phyloP scores from a whole-genome alignment of 192 early-diverging fungal genomes.

The Umbelopsis sp. region DNA sequence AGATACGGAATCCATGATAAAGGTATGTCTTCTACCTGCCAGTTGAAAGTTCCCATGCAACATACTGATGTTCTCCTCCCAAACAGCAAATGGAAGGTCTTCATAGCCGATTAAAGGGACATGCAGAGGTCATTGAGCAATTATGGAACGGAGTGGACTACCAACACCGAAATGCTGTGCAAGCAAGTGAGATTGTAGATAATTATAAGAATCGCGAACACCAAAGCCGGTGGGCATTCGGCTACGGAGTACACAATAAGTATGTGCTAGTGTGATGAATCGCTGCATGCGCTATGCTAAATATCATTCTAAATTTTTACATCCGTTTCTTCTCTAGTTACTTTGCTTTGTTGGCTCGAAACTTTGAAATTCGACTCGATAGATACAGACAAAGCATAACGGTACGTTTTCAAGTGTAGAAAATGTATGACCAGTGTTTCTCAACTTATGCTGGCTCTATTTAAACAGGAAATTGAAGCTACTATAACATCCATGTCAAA shows the following conservation, averaged over 20 bases:
- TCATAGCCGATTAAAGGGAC: constrained; percentile 19
- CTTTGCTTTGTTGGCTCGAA: background rate
- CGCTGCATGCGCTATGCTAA: background rate
- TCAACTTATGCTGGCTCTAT: background rate
- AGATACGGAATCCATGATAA: constrained; percentile 17
- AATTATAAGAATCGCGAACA: constrained; percentile 22
- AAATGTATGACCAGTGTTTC: background rate
- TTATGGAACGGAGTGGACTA: constrained; percentile 28
- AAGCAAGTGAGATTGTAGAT: constrained; percentile 32
- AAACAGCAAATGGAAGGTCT: constrained; percentile 33
- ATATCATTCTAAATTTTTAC: no score
- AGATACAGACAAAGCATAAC: constrained; percentile 4
- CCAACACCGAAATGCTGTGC: constrained; percentile 28
- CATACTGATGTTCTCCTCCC: background rate
- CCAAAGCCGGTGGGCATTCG: constrained; percentile 32
- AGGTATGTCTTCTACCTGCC: constrained; percentile 14
- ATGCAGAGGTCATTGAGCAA: constrained; percentile 18
- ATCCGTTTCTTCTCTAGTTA: background rate
- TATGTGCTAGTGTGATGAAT: constrained; percentile 3
- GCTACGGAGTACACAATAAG: constrained; percentile 32
- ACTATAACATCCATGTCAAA: constrained; percentile 12
- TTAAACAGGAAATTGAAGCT: background rate
- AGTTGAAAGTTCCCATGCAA: no score
- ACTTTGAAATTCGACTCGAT: constrained; percentile 14
- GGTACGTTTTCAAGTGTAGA: background rate